Percentiles rank a stretch among this genome's conserved stretches.
Evolutionary conservation across 1,139 yeast species (phyloP).

Genomic region (Blastobotrys serpentis): DNA sequence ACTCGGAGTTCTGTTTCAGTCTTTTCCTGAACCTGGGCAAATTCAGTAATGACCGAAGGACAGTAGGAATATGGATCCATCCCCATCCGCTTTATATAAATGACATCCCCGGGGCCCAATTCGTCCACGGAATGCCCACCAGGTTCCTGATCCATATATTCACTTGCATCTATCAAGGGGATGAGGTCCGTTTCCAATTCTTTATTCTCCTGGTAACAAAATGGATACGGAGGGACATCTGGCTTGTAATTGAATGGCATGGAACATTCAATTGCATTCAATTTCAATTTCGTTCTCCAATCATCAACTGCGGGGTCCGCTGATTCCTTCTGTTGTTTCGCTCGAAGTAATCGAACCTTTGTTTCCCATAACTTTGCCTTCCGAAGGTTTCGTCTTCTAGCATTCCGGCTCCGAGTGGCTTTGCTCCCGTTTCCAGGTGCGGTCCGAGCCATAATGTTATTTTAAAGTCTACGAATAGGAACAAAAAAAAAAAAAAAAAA

Average conservation of each 20-base stretch:
- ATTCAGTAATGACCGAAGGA: constrained; percentile 4
- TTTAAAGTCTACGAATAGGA: too few species aligned
- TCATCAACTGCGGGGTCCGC: too few species aligned
- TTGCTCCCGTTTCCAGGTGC: constrained; percentile 21
- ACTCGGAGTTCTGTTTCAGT: not conserved
- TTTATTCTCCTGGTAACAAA: not conserved
- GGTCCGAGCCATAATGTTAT: constrained; percentile 2
- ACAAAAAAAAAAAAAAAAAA: too few species aligned
- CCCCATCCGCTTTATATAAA: constrained; percentile 9
- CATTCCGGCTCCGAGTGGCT: constrained; percentile 23
- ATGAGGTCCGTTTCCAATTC: constrained; percentile 4
- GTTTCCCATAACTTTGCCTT: constrained; percentile 10
- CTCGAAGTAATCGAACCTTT: constrained; percentile 2
- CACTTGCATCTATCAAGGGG: constrained; percentile 14
- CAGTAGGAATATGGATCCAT: constrained; percentile 9
- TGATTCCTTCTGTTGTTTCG: not conserved
- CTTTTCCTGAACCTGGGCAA: constrained; percentile 12
- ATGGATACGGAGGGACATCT: constrained; percentile 18
- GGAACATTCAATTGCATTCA: constrained; percentile 18
- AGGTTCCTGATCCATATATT: not conserved
- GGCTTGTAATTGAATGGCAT: constrained; percentile 17
- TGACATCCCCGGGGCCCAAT: constrained; percentile 10
- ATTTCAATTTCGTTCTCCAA: constrained; percentile 16
- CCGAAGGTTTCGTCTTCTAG: constrained; percentile 16
- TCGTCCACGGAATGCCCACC: constrained; percentile 6